Conservation (phyloP, 371 early-diverging fungal species). For the Zychaea mexicana region DNA sequence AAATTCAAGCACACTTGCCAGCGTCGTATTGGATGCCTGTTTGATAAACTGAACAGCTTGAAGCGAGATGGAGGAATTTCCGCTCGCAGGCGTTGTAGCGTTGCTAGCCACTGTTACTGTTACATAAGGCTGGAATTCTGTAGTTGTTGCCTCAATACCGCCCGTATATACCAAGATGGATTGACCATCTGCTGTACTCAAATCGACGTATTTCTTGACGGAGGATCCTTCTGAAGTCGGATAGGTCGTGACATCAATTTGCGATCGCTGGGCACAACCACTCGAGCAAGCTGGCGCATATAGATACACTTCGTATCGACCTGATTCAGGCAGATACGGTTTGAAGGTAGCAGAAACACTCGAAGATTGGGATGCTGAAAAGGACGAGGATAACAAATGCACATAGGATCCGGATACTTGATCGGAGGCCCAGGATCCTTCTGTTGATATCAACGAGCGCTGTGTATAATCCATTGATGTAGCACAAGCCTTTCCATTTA, state of each 20-base stretch:
- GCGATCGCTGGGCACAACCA: constrained; percentile 49
- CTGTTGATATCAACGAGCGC: constrained; percentile 19
- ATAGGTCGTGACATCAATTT: constrained; percentile 36
- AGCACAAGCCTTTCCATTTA: constrained; percentile 17
- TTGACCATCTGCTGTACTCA: constrained; percentile 26
- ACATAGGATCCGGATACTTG: constrained; percentile 24
- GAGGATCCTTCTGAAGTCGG: constrained; percentile 15
- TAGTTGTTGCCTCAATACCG: constrained; percentile 42
- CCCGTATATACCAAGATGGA: constrained; percentile 49
- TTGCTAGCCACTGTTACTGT: constrained; percentile 33
- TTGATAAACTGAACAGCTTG: constrained; percentile 61
- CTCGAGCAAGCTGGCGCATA: constrained; percentile 64
- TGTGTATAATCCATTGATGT: constrained; percentile 1
- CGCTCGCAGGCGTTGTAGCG: constrained; percentile 18
- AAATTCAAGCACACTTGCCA: constrained; percentile 39
- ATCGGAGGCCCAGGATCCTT: constrained; percentile 24
- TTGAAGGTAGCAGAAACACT: constrained; percentile 47
- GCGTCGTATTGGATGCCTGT: constrained; percentile 29
- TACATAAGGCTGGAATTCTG: constrained; percentile 52
- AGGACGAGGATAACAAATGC: constrained; percentile 21
- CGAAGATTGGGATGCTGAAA: constrained; percentile 21
- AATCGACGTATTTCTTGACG: constrained; percentile 11
- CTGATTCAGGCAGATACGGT: constrained; percentile 66
- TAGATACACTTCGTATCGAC: constrained; percentile 64
- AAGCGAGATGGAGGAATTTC: constrained; percentile 41